phyloP scores from a whole-genome alignment of 176 grass and related monocot species.

The Carex scoparia region DNA sequence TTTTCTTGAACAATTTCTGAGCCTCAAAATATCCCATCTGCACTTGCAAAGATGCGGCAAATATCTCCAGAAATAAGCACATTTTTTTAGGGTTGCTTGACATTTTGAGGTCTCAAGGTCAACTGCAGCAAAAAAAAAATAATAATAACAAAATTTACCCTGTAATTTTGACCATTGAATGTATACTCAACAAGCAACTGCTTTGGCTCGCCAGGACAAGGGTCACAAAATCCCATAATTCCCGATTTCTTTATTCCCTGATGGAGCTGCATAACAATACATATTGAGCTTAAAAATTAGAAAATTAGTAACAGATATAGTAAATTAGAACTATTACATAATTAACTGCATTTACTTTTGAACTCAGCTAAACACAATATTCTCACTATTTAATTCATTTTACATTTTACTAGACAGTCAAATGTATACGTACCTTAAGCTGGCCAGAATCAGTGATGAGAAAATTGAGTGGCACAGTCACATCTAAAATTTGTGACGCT shows the following conservation, averaged over 20 bases:
- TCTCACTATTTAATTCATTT: not conserved
- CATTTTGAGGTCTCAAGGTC: constrained; percentile 4
- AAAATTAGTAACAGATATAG: not conserved
- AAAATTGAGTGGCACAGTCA: constrained; percentile 86
- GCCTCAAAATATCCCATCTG: not conserved
- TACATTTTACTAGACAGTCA: not conserved
- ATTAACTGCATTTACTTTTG: not conserved
- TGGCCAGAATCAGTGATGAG: constrained; percentile 69
- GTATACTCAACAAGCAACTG: constrained; percentile 72
- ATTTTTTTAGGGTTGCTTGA: not conserved
- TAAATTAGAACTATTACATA: not conserved
- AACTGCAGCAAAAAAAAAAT: not conserved
- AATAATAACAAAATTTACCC: constrained; percentile 34
- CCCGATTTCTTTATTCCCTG: constrained; percentile 97
- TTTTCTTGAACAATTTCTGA: not conserved
- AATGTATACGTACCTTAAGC: constrained; percentile 65
- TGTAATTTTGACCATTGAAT: constrained; percentile 57
- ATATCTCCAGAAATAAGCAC: not conserved
- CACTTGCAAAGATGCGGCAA: not conserved
- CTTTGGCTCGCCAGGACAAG: constrained; percentile 76
- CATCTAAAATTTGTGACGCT: constrained; percentile 79
- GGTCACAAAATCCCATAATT: constrained; percentile 98
- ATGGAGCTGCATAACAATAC: constrained; percentile 59
- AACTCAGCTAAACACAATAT: not conserved
- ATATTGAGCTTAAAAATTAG: not conserved